These are phyloP conservation scores for Colletotrichum tanaceti DNA, from an alignment of 2,329 filamentous ascomycete genomes.

Conservation along the genomic window DNA sequence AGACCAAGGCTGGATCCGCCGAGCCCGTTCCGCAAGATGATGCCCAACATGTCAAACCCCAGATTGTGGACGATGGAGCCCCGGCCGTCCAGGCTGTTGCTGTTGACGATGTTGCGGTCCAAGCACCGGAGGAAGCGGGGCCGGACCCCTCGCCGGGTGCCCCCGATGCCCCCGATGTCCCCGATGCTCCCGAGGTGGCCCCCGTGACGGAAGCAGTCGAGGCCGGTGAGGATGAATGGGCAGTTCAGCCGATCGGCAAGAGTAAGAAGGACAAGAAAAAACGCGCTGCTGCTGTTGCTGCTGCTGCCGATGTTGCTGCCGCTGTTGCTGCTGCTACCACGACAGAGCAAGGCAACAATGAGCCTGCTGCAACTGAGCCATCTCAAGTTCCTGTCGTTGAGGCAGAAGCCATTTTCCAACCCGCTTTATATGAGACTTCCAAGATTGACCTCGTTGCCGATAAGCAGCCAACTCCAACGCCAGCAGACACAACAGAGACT, in stretches of 20 bases:
- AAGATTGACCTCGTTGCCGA: background rate
- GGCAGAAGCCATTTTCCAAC: background rate
- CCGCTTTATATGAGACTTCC: background rate
- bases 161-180: constrained; percentile 6
- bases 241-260: constrained; percentile 42
- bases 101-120: constrained; percentile 5
- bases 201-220: constrained; percentile 28
- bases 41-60: constrained; percentile 15
- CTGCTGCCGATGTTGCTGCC: constrained; percentile 1
- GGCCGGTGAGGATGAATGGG: constrained; percentile 35
- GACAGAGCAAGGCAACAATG: constrained; percentile 6
- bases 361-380: constrained; percentile 15
- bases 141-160: constrained; percentile 3
- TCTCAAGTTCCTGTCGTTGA: background rate
- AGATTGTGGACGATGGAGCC: constrained; percentile 20
- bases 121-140: constrained; percentile 21
- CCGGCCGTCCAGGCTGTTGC: constrained; percentile 10
- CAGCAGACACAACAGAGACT: background rate
- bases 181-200: constrained; percentile 3
- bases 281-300: constrained; percentile 10
- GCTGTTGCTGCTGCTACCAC: constrained; percentile 1
- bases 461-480: background rate
- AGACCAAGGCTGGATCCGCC: constrained; percentile 30
- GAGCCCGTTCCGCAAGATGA: constrained; percentile 21
- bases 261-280: constrained; percentile 41